Conservation (phyloP, 2,329 filamentous ascomycete genomes). For the Apiospora hydei region DNA sequence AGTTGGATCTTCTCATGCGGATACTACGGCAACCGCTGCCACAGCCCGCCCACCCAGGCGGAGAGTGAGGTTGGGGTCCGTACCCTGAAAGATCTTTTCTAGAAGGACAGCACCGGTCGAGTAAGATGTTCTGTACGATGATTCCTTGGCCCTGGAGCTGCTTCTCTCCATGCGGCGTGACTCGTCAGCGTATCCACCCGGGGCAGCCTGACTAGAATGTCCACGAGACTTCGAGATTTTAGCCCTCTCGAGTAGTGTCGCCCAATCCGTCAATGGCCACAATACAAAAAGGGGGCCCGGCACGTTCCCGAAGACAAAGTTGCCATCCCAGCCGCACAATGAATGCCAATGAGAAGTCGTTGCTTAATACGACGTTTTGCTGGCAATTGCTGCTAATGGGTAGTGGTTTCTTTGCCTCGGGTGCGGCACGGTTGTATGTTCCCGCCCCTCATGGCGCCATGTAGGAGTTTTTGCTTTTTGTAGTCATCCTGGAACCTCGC, state of each 20-base stretch:
- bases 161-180: not conserved
- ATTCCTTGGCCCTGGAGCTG: not conserved
- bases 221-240: conserved; percentile 16
- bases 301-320: not conserved
- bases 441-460: not conserved
- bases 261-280: conserved; percentile 15
- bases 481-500: not conserved
- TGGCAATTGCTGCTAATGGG: not conserved
- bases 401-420: not conserved
- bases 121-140: not conserved
- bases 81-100: not conserved
- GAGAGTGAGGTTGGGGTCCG: not conserved
- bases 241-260: conserved; percentile 12
- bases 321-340: not conserved
- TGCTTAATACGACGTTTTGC: not conserved
- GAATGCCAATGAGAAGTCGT: not conserved
- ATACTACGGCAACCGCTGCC: conserved; percentile 10
- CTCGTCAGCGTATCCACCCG: conserved; percentile 16
- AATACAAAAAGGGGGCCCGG: not conserved
- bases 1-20: conserved; percentile 16
- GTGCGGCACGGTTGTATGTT: conserved; percentile 2
- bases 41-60: not conserved
- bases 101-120: not conserved
- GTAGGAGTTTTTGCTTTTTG: not conserved
- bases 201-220: conserved; percentile 14